phyloP scores from a whole-genome alignment of 2,329 filamentous ascomycete genomes.

The Arthroderma sp. region DNA sequence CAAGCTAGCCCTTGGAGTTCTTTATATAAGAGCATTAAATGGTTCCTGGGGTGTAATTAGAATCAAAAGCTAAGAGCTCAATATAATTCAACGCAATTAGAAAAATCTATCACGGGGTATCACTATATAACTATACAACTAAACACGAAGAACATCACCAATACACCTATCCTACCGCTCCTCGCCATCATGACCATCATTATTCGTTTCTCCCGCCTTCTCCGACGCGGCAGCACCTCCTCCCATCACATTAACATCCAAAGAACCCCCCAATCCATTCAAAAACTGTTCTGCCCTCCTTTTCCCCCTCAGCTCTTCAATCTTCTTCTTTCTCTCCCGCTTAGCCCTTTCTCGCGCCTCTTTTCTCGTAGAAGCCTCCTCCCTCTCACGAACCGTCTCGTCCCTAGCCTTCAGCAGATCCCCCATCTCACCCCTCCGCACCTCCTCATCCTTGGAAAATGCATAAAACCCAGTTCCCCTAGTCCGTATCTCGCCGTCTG shows the following conservation, averaged over 20 bases:
- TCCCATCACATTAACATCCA: constrained; percentile 8
- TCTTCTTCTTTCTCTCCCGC: constrained; percentile 41
- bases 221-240: constrained; percentile 4
- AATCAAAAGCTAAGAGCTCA: too few relatives aligned
- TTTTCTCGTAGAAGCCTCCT: constrained; percentile 43
- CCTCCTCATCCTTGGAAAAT: constrained; percentile 64
- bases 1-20: too few relatives aligned
- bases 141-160: too few relatives aligned
- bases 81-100: too few relatives aligned
- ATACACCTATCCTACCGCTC: too few relatives aligned
- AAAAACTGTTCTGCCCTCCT: constrained; percentile 63
- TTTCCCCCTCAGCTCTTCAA: constrained; percentile 44
- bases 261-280: constrained; percentile 36
- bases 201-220: background rate
- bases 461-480: constrained; percentile 88
- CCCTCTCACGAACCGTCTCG: constrained; percentile 53
- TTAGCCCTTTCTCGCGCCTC: constrained; percentile 49
- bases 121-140: background rate
- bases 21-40: too few relatives aligned
- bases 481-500: constrained; percentile 65
- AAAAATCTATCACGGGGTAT: too few relatives aligned
- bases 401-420: constrained; percentile 52
- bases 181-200: too few relatives aligned
- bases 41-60: too few relatives aligned
- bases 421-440: constrained; percentile 60